Percentiles rank a stretch among this genome's conserved stretches.
These are phyloP conservation scores for Xylaria sp. DNA, from an alignment of 2,329 filamentous ascomycete species.

Conservation along the genomic window DNA sequence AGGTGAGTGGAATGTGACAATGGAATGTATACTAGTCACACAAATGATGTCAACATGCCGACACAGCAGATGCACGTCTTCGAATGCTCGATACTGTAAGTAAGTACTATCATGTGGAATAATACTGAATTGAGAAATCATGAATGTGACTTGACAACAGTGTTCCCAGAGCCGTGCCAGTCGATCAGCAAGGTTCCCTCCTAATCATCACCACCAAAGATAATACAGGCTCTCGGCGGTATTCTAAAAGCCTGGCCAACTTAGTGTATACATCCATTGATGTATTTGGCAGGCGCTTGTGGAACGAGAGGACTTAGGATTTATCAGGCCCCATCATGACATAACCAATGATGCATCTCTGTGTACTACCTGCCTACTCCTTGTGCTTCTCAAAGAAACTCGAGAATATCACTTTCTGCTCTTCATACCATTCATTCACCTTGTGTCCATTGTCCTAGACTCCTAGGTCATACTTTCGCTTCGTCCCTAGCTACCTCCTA, in stretches of 20 bases:
- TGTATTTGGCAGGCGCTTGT: slow-evolving; percentile 12
- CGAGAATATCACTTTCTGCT: neutral
- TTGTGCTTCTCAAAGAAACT: neutral
- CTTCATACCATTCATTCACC: neutral
- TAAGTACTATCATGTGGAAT: neutral
- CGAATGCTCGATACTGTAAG: neutral
- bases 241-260: neutral
- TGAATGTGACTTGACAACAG: neutral
- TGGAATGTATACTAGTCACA: neutral
- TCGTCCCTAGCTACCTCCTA: neutral
- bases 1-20: no score
- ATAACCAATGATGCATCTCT: neutral
- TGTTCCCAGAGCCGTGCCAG: neutral
- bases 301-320: neutral
- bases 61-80: neutral
- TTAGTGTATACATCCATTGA: neutral
- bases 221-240: neutral
- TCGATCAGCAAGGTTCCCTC: neutral
- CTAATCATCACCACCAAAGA: no score
- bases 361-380: neutral
- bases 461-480: neutral
- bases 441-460: neutral
- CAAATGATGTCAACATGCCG: neutral
- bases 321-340: slow-evolving; percentile 3
- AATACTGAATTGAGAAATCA: neutral